These are phyloP conservation scores for Suhomyces bribrorum DNA, from an alignment of 1,139 yeast species.

Conservation along the genomic window DNA sequence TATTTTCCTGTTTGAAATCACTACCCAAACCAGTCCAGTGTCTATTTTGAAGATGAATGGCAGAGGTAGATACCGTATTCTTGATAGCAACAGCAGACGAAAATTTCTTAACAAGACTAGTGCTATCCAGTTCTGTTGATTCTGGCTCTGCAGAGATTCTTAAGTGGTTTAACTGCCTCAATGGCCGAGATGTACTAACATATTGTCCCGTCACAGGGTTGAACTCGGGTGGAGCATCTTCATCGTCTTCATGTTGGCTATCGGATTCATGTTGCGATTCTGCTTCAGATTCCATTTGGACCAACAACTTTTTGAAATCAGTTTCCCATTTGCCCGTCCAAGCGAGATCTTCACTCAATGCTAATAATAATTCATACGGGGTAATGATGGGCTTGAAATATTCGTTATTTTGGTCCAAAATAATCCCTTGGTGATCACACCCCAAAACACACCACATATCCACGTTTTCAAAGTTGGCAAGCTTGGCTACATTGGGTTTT, in stretches of 20 bases:
- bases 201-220: conserved; percentile 85
- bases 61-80: conserved; percentile 88
- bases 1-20: conserved; percentile 51
- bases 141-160: conserved; percentile 47
- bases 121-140: conserved; percentile 21
- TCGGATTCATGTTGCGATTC: conserved; percentile 16
- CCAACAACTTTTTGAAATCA: conserved; percentile 61
- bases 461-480: conserved; percentile 89
- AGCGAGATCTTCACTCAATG: conserved; percentile 67
- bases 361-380: conserved; percentile 85
- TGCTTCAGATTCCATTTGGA: conserved; percentile 26
- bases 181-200: conserved; percentile 69
- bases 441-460: conserved; percentile 95
- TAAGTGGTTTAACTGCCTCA: conserved; percentile 66
- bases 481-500: conserved; percentile 95
- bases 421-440: conserved; percentile 91
- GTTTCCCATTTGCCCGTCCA: conserved; percentile 97
- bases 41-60: conserved; percentile 68
- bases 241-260: conserved; percentile 27
- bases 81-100: conserved; percentile 64
- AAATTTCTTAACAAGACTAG: conserved; percentile 54
- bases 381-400: conserved; percentile 90
- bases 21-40: conserved; percentile 93
- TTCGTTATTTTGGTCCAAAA: conserved; percentile 73
- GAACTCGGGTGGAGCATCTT: conserved; percentile 77